phyloP scores from a whole-genome alignment of 345 rosid genomes.

The Pistacia atlantica region DNA sequence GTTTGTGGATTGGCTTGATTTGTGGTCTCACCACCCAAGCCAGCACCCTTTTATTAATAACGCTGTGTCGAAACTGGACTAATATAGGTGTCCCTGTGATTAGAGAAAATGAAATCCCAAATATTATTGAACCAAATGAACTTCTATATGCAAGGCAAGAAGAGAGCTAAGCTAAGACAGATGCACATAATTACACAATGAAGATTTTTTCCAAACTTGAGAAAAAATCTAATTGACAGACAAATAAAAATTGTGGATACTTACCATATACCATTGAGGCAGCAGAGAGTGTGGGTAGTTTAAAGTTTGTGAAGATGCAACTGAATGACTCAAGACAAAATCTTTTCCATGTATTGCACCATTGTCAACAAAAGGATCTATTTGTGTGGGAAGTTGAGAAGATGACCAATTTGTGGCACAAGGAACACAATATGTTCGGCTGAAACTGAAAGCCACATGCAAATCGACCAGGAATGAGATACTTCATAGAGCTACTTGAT shows the following conservation, averaged over 20 bases:
- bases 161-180: too few species aligned
- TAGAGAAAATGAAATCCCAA: slow-evolving; percentile 7
- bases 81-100: slow-evolving; percentile 20
- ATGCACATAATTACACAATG: too few species aligned
- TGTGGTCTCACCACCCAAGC: slow-evolving; percentile 59
- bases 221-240: too few species aligned
- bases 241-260: too few species aligned
- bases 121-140: slow-evolving; percentile 18
- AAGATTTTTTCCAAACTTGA: too few species aligned
- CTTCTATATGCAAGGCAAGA: too few species aligned
- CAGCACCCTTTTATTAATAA: slow-evolving; percentile 41
- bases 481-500: slow-evolving; percentile 53
- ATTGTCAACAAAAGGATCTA: too few species aligned
- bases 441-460: slow-evolving; percentile 59
- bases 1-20: slow-evolving; percentile 74
- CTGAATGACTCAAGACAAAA: too few species aligned
- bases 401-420: slow-evolving; percentile 55
- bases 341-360: too few species aligned
- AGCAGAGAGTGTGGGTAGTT: too few species aligned
- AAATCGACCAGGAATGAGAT: slow-evolving; percentile 66
- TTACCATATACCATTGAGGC: too few species aligned
- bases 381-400: slow-evolving; percentile 34
- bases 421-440: slow-evolving; percentile 60
- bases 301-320: too few species aligned
- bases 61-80: slow-evolving; percentile 55